A percentile compares a stretch with the other conserved stretches of the same genome.
Conservation (phyloP, 208 protist genomes). For the Sergeia podlipaevii region DNA sequence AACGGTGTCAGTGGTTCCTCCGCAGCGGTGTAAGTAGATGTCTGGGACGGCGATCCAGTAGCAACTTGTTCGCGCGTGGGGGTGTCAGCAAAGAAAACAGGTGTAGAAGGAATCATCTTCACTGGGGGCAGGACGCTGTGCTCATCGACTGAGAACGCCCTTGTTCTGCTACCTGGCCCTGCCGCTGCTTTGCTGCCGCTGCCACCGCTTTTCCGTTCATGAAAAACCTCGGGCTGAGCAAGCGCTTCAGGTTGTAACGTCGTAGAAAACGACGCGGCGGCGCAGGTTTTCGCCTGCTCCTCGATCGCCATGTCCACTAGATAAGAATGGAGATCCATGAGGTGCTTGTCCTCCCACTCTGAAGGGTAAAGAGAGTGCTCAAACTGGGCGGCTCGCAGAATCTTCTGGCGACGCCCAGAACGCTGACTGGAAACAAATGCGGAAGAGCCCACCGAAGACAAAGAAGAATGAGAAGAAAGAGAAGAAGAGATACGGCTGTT, state of each 20-base stretch:
- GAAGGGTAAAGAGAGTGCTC: conserved; percentile 83
- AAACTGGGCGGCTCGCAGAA: conserved; percentile 63
- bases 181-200: background rate
- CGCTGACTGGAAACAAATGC: conserved; percentile 13
- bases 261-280: background rate
- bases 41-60: too few relatives aligned
- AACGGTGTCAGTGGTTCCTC: too few relatives aligned
- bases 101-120: background rate
- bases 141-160: conserved; percentile 18
- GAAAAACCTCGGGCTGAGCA: background rate
- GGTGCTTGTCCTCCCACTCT: conserved; percentile 72
- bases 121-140: conserved; percentile 10
- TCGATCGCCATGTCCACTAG: conserved; percentile 65
- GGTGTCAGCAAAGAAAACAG: background rate
- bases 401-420: conserved; percentile 13
- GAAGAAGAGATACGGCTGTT: conserved; percentile 2
- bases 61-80: too few relatives aligned
- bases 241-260: too few relatives aligned
- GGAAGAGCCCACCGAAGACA: conserved; percentile 2
- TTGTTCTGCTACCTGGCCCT: conserved; percentile 5
- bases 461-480: conserved; percentile 15
- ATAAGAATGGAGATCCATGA: conserved; percentile 74
- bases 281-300: conserved; percentile 32
- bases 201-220: background rate
- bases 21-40: too few relatives aligned